A percentile compares a stretch with the other conserved stretches of the same genome.
These are phyloP conservation scores for Petrea volubilis DNA, from an alignment of 257 asterid genomes.

Conservation along the genomic window DNA sequence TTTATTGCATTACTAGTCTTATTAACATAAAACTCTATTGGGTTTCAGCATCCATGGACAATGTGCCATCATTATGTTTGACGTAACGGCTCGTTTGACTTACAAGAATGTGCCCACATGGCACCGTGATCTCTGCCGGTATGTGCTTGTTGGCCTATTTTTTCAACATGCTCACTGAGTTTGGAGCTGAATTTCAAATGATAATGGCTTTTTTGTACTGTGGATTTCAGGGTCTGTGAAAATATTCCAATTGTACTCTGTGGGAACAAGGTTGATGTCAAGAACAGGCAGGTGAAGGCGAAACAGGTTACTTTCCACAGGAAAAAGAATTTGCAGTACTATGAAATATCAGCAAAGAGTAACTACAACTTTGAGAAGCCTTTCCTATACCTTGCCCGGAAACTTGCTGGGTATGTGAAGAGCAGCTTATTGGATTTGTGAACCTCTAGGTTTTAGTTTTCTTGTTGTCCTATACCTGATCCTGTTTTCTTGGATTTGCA, in stretches of 20 bases:
- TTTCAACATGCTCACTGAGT: background rate
- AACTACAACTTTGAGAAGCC: constrained; percentile 90
- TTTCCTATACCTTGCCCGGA: constrained; percentile 64
- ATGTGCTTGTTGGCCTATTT: background rate
- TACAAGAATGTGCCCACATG: constrained; percentile 86
- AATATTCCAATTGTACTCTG: constrained; percentile 72
- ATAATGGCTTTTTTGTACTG: background rate
- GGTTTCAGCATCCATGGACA: constrained; percentile 73
- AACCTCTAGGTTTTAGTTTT: background rate
- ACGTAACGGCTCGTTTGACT: constrained; percentile 77
- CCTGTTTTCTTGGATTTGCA: constrained; percentile 14
- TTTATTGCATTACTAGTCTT: background rate
- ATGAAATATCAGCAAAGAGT: constrained; percentile 80
- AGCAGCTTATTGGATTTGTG: background rate
- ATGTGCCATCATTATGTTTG: constrained; percentile 84
- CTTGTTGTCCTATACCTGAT: background rate
- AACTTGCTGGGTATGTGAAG: constrained; percentile 63
- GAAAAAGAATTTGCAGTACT: constrained; percentile 72
- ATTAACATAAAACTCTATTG: constrained; percentile 5
- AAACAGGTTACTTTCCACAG: constrained; percentile 78
- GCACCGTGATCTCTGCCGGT: constrained; percentile 90
- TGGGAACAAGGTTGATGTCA: constrained; percentile 82
- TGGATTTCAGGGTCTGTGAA: constrained; percentile 57
- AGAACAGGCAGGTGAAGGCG: constrained; percentile 79
- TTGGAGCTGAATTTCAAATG: background rate